Conservation (phyloP, 495 filamentous ascomycete genomes). For the Penicillium manginii region DNA sequence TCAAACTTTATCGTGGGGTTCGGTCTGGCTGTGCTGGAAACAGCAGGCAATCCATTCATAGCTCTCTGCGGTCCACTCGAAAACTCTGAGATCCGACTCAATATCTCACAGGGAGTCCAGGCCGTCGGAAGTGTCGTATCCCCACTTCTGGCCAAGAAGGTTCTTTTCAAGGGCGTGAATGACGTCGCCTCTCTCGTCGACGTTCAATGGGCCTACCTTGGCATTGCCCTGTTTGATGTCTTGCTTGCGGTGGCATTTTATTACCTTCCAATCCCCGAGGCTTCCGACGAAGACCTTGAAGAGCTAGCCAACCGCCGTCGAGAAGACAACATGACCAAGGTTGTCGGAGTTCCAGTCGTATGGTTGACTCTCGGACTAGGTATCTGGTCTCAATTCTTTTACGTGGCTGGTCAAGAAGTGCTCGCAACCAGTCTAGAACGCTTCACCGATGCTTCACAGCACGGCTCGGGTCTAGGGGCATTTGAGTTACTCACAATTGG, state of each 20-base stretch:
- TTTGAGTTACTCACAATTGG: constrained; percentile 57
- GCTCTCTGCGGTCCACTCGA: constrained; percentile 67
- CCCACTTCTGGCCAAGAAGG: constrained; percentile 62
- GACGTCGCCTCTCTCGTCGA: constrained; percentile 61
- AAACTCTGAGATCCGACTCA: constrained; percentile 67
- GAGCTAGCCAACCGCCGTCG: constrained; percentile 55
- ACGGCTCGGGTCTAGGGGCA: constrained; percentile 30
- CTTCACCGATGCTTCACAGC: constrained; percentile 43
- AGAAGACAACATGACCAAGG: constrained; percentile 52
- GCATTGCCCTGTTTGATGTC: constrained; percentile 66
- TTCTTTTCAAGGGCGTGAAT: constrained; percentile 58
- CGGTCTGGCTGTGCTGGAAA: constrained; percentile 66
- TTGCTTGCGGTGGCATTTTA: constrained; percentile 66
- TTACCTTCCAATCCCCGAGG: constrained; percentile 69
- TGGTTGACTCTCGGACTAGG: constrained; percentile 61
- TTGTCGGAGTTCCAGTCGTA: constrained; percentile 52
- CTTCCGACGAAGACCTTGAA: constrained; percentile 65
- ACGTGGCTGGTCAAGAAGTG: constrained; percentile 68
- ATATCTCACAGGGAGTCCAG: constrained; percentile 70
- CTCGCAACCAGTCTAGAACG: constrained; percentile 48
- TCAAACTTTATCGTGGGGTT: constrained; percentile 71
- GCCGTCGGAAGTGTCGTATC: constrained; percentile 66
- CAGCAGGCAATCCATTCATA: constrained; percentile 70
- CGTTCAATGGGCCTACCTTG: constrained; percentile 75
- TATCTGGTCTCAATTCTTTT: constrained; percentile 64